Conservation (phyloP, 345 rosid genomes). For the Erysimum cheiranthoides region DNA sequence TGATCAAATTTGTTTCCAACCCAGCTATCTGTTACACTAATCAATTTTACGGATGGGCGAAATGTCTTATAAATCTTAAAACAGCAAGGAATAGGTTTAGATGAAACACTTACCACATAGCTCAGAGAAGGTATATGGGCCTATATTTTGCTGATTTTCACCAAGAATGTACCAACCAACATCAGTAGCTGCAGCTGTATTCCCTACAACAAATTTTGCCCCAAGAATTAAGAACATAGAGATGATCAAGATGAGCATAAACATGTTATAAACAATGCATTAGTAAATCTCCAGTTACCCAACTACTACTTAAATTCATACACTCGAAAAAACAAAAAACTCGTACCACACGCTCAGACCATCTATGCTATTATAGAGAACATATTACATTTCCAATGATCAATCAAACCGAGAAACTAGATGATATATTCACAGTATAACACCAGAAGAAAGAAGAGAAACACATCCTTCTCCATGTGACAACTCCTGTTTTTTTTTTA, state of each 20-base stretch:
- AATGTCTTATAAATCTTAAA: not conserved
- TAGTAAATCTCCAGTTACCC: not conserved
- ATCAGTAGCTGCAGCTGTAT: constrained; percentile 46
- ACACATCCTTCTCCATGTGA: too few relatives aligned
- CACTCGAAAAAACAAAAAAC: not conserved
- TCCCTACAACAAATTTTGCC: constrained; percentile 9
- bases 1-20: constrained; percentile 19
- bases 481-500: too few relatives aligned
- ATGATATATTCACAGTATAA: not conserved
- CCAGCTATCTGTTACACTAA: not conserved
- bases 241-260: not conserved
- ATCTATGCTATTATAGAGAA: not conserved
- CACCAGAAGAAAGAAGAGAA: not conserved
- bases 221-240: not conserved
- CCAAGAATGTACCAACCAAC: constrained; percentile 85
- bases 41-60: not conserved
- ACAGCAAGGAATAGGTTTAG: not conserved
- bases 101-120: constrained; percentile 62
- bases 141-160: constrained; percentile 67
- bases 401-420: too few relatives aligned
- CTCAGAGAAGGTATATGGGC: constrained; percentile 79
- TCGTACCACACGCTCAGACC: not conserved
- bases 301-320: not conserved
- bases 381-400: constrained; percentile 7
- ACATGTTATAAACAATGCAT: constrained; percentile 30